Base-by-base conservation (phyloP, 495 filamentous ascomycete genomes). In the Geoglossum glabrum region DNA sequence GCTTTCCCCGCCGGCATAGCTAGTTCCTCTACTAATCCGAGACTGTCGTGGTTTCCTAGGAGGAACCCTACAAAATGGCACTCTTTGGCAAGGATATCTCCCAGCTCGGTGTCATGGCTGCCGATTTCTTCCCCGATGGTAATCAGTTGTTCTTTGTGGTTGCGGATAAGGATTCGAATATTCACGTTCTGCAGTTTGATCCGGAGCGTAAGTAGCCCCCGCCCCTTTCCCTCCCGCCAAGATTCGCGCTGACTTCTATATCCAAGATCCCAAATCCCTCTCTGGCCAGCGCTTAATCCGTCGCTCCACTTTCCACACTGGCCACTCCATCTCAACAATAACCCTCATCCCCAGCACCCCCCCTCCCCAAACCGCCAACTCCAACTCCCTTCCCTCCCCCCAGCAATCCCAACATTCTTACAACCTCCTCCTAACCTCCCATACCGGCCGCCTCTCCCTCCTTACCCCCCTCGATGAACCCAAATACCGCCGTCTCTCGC, bases 21-120 rank as follows among this genome's bases (percentile, higher is more conserved):
- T n/a, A n/a, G n/a, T n/a, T 56, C 27, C 34, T 28, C 0, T 40
- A 3, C 57, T 56, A 21, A 31, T 25, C 27, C 58, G 21, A 58
- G 31, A 21, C 17, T 15, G 36, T 17, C 31, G 31, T 11, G 31
- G 13, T 56, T 11, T 61, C n/a, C 43, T 54, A 79, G 73, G 82
- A 95, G 68, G 90, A 96, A 62, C 92, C 92, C 0, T 97, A 97
- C 65, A 87, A 83, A 65, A 89, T 98, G 82, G 83, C 82, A 15
- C 73, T 94, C n/a, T 90, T 97, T 65, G 88, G 89, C 47, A 95
- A 95, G 68, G 82, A 83, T 63, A 73, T 75, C 4, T 76, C 82
- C 0, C 77, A 79, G 36, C 70, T 95, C 57, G 87, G 93, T 67
- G 81, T 92, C 13, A 68, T 92, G 25, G 77, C 82, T 10, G 86